Evolutionary conservation across 2,329 filamentous ascomycete genomes (phyloP).

Genomic region (Fusarium nisikadoi): DNA sequence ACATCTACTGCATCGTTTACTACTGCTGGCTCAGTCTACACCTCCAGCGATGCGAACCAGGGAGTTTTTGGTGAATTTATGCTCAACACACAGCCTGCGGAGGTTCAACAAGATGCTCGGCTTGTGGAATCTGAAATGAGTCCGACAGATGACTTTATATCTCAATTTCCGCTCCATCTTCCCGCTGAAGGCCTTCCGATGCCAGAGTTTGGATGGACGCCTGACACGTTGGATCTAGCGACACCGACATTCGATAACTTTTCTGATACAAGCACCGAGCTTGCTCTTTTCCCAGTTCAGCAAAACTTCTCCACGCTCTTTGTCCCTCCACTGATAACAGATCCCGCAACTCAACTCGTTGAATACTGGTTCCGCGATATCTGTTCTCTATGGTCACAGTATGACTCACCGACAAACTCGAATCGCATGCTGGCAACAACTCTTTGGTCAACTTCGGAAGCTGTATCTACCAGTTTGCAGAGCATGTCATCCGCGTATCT

Average conservation of each 20-base stretch:
- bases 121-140: not conserved
- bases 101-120: not conserved
- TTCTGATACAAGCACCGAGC: not conserved
- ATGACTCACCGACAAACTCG: conserved; percentile 53
- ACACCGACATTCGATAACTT: not conserved
- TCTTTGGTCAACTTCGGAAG: conserved; percentile 51
- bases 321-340: conserved; percentile 21
- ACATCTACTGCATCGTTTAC: conserved; percentile 4
- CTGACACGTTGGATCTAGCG: conserved; percentile 9
- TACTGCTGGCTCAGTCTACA: not conserved
- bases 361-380: conserved; percentile 53
- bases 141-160: not conserved
- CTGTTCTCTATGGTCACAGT: conserved; percentile 54
- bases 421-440: conserved; percentile 52
- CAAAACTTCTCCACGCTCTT: conserved; percentile 7
- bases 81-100: not conserved
- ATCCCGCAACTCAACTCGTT: conserved; percentile 46
- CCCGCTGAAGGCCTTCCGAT: not conserved
- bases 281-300: conserved; percentile 10
- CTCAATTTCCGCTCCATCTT: conserved; percentile 10
- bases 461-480: conserved; percentile 53
- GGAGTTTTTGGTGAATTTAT: conserved; percentile 24
- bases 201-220: conserved; percentile 15
- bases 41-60: not conserved
- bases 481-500: conserved; percentile 55